Conservation (phyloP, 2,329 filamentous ascomycete species). For the Ophiocordyceps unilateralis region DNA sequence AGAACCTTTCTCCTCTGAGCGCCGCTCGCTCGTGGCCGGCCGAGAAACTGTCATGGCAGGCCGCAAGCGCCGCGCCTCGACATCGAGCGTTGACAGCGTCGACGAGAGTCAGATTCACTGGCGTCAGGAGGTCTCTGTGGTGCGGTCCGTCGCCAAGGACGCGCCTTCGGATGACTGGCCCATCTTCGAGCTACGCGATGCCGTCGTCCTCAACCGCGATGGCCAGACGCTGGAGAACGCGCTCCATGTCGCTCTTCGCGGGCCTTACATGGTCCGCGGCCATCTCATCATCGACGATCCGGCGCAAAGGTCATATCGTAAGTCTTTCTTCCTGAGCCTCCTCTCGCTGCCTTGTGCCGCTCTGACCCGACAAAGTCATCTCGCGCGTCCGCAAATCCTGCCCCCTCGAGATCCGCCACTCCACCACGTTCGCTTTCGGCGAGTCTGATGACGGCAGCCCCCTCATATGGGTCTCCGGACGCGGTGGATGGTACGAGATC, state of each 20-base stretch:
- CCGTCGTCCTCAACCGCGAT: constrained; percentile 37
- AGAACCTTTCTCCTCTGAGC: too few species aligned
- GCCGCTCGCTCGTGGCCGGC: neutral
- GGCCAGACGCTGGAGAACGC: constrained; percentile 40
- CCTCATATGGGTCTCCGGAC: constrained; percentile 42
- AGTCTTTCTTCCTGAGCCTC: constrained; percentile 6
- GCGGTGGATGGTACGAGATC: constrained; percentile 53
- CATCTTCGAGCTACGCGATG: constrained; percentile 43
- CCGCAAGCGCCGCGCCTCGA: constrained; percentile 23
- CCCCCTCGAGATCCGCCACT: constrained; percentile 36
- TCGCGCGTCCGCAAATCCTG: constrained; percentile 13
- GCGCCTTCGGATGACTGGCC: constrained; percentile 35
- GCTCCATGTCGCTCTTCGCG: constrained; percentile 39
- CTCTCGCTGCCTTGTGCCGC: too few species aligned
- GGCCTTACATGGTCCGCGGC: constrained; percentile 45
- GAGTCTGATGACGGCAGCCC: constrained; percentile 29
- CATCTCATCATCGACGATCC: constrained; percentile 33
- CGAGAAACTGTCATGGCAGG: constrained; percentile 19
- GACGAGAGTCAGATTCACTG: constrained; percentile 18
- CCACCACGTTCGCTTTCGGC: constrained; percentile 34
- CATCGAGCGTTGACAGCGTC: constrained; percentile 26
- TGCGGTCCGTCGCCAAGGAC: constrained; percentile 11
- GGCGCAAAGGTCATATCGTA: constrained; percentile 17
- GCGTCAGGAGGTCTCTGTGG: constrained; percentile 16
- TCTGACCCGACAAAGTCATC: constrained; percentile 10